Conservation (phyloP, 352 stramenopile species). For the Phytopythium oedochilum region DNA sequence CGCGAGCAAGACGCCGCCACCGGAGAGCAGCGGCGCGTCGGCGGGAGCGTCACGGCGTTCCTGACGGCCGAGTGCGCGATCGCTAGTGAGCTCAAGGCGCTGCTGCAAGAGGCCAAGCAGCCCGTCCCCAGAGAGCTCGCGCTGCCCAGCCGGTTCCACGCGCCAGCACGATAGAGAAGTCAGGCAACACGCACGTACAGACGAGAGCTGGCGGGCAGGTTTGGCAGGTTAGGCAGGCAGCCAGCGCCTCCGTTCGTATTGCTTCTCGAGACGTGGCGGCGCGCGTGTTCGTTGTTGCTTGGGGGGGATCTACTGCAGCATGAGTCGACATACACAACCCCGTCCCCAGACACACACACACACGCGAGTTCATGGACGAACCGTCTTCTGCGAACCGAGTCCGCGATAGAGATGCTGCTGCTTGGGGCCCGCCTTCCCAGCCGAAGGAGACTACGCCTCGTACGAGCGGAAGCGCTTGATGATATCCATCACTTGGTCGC, state of each 20-base stretch:
- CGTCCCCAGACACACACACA: too few species aligned
- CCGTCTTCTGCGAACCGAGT: too few species aligned
- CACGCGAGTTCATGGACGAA: not conserved
- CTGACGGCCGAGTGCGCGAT: slow-evolving; percentile 54
- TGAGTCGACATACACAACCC: too few species aligned
- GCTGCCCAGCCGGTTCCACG: slow-evolving; percentile 31
- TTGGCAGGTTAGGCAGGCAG: too few species aligned
- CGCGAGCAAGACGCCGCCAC: slow-evolving; percentile 6
- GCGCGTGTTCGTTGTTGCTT: too few species aligned
- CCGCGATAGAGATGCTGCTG: too few species aligned
- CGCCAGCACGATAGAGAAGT: slow-evolving; percentile 1
- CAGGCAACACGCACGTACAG: not conserved
- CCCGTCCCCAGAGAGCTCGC: slow-evolving; percentile 41
- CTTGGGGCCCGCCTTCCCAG: too few species aligned
- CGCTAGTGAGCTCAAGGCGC: slow-evolving; percentile 38
- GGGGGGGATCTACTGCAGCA: too few species aligned
- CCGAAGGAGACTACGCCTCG: slow-evolving; percentile 21
- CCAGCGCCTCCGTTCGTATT: not conserved
- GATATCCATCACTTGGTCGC: slow-evolving; percentile 82
- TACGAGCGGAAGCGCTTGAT: slow-evolving; percentile 68
- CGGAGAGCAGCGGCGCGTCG: slow-evolving; percentile 15
- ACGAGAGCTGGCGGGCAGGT: not conserved
- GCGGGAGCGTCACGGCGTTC: slow-evolving; percentile 42
- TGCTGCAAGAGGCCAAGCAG: slow-evolving; percentile 41
- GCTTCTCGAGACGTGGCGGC: not conserved